Evolutionary conservation across 2,329 filamentous ascomycete species (phyloP).

Genomic region (Geosmithia putterillii): DNA sequence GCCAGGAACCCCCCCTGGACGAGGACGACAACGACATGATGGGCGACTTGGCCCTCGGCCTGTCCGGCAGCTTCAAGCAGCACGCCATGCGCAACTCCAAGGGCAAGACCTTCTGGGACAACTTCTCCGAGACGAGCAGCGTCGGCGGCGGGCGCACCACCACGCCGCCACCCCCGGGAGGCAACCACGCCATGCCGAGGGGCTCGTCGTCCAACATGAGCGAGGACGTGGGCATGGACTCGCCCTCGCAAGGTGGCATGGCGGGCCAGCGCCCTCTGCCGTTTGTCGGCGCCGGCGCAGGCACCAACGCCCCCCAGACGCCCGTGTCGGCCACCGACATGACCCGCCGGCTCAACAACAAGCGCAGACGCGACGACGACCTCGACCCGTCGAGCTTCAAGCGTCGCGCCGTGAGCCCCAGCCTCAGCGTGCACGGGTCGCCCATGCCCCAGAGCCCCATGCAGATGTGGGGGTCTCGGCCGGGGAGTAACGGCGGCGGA

Average conservation of each 20-base stretch:
- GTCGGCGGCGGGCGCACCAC: constrained; percentile 37
- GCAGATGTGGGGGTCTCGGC: constrained; percentile 64
- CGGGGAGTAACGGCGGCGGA: constrained; percentile 49
- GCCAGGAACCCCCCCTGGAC: constrained; percentile 49
- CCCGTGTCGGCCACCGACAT: constrained; percentile 59
- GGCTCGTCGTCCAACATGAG: constrained; percentile 49
- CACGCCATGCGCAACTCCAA: constrained; percentile 62
- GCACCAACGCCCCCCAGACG: constrained; percentile 11
- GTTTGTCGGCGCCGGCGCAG: constrained; percentile 7
- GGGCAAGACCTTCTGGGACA: constrained; percentile 61
- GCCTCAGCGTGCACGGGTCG: constrained; percentile 82
- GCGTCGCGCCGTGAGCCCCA: constrained; percentile 79
- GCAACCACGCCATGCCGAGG: constrained; percentile 39
- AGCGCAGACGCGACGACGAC: constrained; percentile 82
- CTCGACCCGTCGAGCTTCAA: constrained; percentile 84
- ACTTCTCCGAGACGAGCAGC: constrained; percentile 56
- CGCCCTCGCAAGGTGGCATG: constrained; percentile 42
- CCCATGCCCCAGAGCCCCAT: constrained; percentile 78
- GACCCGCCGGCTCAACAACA: constrained; percentile 65
- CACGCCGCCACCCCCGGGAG: constrained; percentile 50
- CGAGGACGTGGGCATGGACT: constrained; percentile 64
- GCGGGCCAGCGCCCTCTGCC: constrained; percentile 20
- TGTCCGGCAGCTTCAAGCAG: constrained; percentile 61
- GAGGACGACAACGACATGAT: constrained; percentile 59
- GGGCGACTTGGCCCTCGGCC: constrained; percentile 33